Base-by-base conservation (phyloP, 257 asterid genomes). In the Cruciata laevipes region DNA sequence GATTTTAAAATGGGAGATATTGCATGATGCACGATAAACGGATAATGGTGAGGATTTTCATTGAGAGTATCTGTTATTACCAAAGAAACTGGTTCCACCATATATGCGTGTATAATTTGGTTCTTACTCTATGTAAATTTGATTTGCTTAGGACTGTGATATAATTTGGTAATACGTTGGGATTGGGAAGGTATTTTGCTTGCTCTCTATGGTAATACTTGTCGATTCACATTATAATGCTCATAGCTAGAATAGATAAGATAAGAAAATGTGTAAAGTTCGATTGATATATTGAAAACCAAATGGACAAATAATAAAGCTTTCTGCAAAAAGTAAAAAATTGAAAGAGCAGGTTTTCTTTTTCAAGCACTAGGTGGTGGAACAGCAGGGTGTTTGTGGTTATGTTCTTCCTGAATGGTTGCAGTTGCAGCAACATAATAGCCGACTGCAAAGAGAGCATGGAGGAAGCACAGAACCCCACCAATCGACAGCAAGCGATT, bases 381-480 rank as follows among this genome's bases (percentile, higher is more conserved):
- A 53, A 23, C 79, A 68, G 61, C 87, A 51, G 67, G 78, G 49
- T 63, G 82, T 70, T 79, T 75, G 38, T 58, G 72, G 67, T 55
- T 72, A 3, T 53, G 60, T 24, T 83, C 89, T 65, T 88, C 94
- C 38, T 77, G 76, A 30, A 64, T n/a, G 0, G 77, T 68, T 1
- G 91, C 91, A n/a, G 84, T 71, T 31, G 86, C 87, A 52, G 88
- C 75, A 3, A 86, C 69, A 44, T 75, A 82, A 68, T 84, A 86
- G 17, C 88, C 81, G 17, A 85, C 88, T 0, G 85, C 80, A 59
- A 86, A 89, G 30, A 86, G 73, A 10, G 85, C 95, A 68, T 89
- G 95, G 56, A 86, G 67, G 13, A 86, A 89, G 65, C 91, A 86
- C 74, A 82, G 44, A 2, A 86, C 70, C 66, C 95, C 95, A 65